Conservation (phyloP, 768 basidiomycete genomes). For the Scleroderma citrinum region DNA sequence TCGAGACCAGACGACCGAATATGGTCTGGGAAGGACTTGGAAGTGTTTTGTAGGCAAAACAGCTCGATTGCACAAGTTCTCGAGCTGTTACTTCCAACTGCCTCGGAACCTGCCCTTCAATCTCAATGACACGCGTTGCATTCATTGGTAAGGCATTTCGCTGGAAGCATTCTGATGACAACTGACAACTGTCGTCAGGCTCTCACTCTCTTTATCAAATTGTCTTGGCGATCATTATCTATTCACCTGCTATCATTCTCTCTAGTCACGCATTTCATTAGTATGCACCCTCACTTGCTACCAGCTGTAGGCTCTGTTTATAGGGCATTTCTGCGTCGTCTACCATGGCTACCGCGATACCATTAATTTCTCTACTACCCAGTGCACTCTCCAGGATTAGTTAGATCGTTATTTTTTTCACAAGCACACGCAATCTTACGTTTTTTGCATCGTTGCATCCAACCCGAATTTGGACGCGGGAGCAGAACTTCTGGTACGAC, state of each 20-base stretch:
- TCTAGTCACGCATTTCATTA: constrained; percentile 22
- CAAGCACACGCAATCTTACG: too few relatives aligned
- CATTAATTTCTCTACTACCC: constrained; percentile 13
- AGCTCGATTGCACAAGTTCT: constrained; percentile 77
- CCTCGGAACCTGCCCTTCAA: constrained; percentile 33
- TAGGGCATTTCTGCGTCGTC: constrained; percentile 22
- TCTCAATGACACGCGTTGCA: constrained; percentile 14
- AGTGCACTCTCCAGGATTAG: constrained; percentile 6
- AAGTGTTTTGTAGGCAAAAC: constrained; percentile 83
- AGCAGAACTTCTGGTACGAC: constrained; percentile 2
- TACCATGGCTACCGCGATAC: constrained; percentile 15
- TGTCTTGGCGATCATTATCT: constrained; percentile 18
- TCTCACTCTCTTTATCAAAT: not conserved
- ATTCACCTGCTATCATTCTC: constrained; percentile 16
- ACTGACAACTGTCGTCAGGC: constrained; percentile 11
- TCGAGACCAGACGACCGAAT: constrained; percentile 41
- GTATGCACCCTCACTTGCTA: constrained; percentile 24
- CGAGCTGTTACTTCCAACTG: constrained; percentile 50
- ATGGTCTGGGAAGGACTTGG: constrained; percentile 81
- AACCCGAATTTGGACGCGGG: constrained; percentile 6
- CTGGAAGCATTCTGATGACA: not conserved
- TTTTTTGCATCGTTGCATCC: not conserved
- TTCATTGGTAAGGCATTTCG: constrained; percentile 17
- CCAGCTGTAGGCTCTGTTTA: constrained; percentile 8
- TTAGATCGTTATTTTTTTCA: too few relatives aligned